A percentile compares a stretch with the other conserved stretches of the same genome.
phyloP scores from a whole-genome alignment of 805 yeast genomes.

The Zygoascus biomembranicola region DNA sequence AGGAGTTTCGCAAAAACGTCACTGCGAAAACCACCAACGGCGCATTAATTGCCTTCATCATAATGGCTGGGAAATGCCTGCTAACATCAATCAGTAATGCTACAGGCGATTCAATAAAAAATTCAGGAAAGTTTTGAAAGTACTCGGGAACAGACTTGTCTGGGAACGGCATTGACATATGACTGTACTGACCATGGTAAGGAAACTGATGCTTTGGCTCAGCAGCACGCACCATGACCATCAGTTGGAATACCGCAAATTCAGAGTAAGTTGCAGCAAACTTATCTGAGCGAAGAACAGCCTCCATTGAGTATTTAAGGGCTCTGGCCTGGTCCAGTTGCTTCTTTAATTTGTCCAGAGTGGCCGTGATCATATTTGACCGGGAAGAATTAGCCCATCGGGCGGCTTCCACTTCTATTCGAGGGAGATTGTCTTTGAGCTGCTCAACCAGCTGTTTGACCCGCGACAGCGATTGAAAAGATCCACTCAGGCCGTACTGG shows the following conservation, averaged over 20 bases:
- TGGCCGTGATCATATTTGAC: conserved; percentile 8
- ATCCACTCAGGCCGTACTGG: conserved; percentile 86
- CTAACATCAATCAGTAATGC: conserved; percentile 44
- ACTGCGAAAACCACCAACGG: conserved; percentile 61
- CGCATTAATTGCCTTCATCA: conserved; percentile 27
- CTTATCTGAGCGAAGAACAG: conserved; percentile 49
- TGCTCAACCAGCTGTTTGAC: conserved; percentile 42
- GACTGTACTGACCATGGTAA: neutral
- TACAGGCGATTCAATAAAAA: conserved; percentile 70
- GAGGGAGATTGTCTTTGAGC: conserved; percentile 40
- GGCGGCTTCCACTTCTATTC: conserved; percentile 35
- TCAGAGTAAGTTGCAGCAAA: conserved; percentile 65
- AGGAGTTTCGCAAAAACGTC: conserved; percentile 58
- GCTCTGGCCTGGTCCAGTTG: conserved; percentile 33
- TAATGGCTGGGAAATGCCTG: conserved; percentile 50
- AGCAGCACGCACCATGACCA: conserved; percentile 60
- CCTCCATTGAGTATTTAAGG: conserved; percentile 51
- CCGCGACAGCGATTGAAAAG: conserved; percentile 48
- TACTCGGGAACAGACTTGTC: conserved; percentile 27
- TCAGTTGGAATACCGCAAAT: conserved; percentile 65
- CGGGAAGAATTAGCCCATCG: conserved; percentile 16
- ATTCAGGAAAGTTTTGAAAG: conserved; percentile 87
- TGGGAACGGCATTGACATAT: conserved; percentile 10
- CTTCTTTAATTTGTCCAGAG: conserved; percentile 39
- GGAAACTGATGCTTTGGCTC: conserved; percentile 53